phyloP scores from a whole-genome alignment of 768 basidiomycete species.

The Dacryopinax spathularia region DNA sequence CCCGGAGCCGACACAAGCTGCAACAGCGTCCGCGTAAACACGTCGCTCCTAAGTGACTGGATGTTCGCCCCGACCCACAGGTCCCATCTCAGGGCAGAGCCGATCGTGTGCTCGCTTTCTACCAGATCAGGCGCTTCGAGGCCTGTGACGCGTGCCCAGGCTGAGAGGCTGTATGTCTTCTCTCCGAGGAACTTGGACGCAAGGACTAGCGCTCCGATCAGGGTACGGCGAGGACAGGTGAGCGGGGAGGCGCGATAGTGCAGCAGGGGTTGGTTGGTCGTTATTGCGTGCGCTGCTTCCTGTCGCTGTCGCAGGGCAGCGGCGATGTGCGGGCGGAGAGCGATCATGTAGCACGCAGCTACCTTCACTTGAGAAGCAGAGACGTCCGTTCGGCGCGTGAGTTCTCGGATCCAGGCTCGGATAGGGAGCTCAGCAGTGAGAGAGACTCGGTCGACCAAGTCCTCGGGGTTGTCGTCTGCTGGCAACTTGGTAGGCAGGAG shows the following conservation, averaged over 20 bases:
- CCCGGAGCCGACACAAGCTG: too few species aligned
- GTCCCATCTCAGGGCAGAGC: slow-evolving; percentile 77
- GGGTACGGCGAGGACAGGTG: slow-evolving; percentile 75
- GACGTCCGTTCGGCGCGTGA: background rate
- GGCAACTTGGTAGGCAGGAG: background rate
- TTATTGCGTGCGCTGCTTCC: background rate
- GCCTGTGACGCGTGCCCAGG: slow-evolving; percentile 90
- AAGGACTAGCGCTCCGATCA: slow-evolving; percentile 74
- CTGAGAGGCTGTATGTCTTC: slow-evolving; percentile 81
- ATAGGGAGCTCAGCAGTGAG: background rate
- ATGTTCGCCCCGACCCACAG: slow-evolving; percentile 57
- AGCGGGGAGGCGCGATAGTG: slow-evolving; percentile 42
- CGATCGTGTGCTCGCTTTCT: slow-evolving; percentile 75
- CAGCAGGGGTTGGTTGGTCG: background rate
- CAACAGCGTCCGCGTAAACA: background rate
- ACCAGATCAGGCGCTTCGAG: slow-evolving; percentile 74
- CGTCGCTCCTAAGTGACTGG: background rate
- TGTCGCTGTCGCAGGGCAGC: background rate
- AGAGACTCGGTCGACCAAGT: background rate
- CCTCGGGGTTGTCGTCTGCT: background rate
- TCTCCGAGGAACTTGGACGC: slow-evolving; percentile 91
- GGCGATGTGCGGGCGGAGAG: background rate
- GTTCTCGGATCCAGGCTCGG: background rate
- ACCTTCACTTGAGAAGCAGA: background rate
- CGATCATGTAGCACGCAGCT: background rate